These are phyloP conservation scores for Handroanthus guayacan DNA, from an alignment of 257 asterid species.

Conservation along the genomic window DNA sequence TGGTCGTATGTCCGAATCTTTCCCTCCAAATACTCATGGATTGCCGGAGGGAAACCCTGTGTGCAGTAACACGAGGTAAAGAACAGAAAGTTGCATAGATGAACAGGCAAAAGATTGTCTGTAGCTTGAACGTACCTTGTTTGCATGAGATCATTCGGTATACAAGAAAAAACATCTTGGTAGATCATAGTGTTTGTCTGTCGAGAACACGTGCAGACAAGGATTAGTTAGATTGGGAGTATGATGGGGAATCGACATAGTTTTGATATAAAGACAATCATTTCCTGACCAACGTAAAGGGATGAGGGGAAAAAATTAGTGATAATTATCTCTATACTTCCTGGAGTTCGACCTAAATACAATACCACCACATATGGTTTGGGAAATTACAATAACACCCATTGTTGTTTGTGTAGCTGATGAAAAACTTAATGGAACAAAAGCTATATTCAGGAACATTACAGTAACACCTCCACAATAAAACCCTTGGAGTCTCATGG, in stretches of 20 bases:
- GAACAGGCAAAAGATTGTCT: constrained; percentile 9
- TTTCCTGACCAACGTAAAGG: no score
- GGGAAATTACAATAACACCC: no score
- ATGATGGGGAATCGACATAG: not conserved
- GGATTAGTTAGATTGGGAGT: not conserved
- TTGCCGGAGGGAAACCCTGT: constrained; percentile 68
- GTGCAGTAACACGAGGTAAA: constrained; percentile 11
- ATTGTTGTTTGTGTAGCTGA: no score
- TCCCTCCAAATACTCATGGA: constrained; percentile 62
- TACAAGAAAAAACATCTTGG: constrained; percentile 72
- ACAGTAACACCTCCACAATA: no score
- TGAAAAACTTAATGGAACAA: no score
- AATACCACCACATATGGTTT: no score
- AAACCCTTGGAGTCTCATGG: no score
- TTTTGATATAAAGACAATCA: not conserved
- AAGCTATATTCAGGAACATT: no score
- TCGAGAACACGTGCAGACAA: not conserved
- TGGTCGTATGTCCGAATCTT: constrained; percentile 62
- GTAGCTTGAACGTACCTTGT: constrained; percentile 53
- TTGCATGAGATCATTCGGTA: constrained; percentile 74
- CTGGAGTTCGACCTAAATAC: no score
- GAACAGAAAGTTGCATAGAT: constrained; percentile 5
- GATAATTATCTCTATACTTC: no score
- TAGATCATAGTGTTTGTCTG: constrained; percentile 70
- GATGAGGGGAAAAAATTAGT: no score